Percentiles rank a stretch among this genome's conserved stretches.
Conservation (phyloP, 2,329 filamentous ascomycete genomes). For the Arachnopeziza araneosa region DNA sequence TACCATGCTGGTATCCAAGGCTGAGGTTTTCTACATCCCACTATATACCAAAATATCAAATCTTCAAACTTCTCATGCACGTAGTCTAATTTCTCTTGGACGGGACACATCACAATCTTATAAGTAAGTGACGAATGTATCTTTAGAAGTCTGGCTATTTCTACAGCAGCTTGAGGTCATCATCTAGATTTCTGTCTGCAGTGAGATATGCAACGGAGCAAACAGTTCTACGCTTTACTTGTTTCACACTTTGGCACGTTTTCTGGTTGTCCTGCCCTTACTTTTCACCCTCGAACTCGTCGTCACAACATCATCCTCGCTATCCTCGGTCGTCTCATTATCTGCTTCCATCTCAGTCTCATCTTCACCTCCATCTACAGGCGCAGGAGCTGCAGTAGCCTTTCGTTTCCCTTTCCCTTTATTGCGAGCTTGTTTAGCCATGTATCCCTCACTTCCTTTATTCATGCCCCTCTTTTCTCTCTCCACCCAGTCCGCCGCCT, state of each 20-base stretch:
- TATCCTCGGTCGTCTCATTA: constrained; percentile 3
- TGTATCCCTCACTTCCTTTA: neutral
- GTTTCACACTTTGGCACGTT: neutral
- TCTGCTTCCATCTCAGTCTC: constrained; percentile 6
- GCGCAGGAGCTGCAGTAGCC: neutral
- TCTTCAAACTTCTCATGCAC: too few species aligned
- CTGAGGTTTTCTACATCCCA: too few species aligned
- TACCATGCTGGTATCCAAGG: too few species aligned
- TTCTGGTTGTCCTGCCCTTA: neutral
- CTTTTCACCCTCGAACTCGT: neutral
- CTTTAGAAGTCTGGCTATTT: too few species aligned
- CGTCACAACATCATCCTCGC: neutral
- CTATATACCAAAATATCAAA: too few species aligned
- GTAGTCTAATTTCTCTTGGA: too few species aligned
- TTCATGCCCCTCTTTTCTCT: constrained; percentile 14
- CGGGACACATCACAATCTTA: too few species aligned
- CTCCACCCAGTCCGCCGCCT: constrained; percentile 29
- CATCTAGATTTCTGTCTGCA: too few species aligned
- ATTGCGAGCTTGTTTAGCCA: neutral
- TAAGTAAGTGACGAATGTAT: too few species aligned
- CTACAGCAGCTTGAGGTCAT: too few species aligned
- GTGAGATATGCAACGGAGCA: neutral
- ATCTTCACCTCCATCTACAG: neutral
- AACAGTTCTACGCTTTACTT: neutral
- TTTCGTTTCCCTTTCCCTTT: neutral